These are phyloP conservation scores for Podila clonocystis DNA, from an alignment of 192 early-diverging fungal species.

Conservation along the genomic window DNA sequence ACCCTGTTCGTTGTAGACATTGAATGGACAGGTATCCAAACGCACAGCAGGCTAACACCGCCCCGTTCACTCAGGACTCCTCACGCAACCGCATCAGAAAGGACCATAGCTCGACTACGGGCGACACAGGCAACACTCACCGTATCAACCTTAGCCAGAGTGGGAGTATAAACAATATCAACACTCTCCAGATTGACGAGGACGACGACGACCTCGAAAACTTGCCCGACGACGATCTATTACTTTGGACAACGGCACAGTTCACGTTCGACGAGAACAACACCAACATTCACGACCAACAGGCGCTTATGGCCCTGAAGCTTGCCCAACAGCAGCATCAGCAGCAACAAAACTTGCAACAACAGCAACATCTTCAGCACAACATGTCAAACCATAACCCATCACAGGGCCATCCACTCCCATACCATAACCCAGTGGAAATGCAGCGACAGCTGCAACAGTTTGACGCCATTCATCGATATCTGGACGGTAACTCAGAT, in stretches of 20 bases:
- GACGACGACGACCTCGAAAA: slow-evolving; percentile 31
- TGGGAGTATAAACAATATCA: not conserved
- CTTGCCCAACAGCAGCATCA: slow-evolving; percentile 13
- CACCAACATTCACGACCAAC: slow-evolving; percentile 9
- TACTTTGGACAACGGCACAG: slow-evolving; percentile 42
- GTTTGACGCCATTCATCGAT: slow-evolving; percentile 48
- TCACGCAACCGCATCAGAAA: not conserved
- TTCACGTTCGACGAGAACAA: slow-evolving; percentile 26
- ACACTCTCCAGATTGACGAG: not conserved
- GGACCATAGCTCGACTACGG: not conserved
- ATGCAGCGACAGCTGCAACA: slow-evolving; percentile 40
- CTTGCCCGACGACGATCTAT: slow-evolving; percentile 42
- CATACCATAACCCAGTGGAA: slow-evolving; percentile 18
- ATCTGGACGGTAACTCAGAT: slow-evolving; percentile 37
- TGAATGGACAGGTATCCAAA: slow-evolving; percentile 30
- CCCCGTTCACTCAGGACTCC: slow-evolving; percentile 3
- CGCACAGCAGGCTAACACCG: slow-evolving; percentile 17
- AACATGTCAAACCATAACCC: slow-evolving; percentile 1
- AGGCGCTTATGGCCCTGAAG: slow-evolving; percentile 33
- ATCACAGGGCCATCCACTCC: not conserved
- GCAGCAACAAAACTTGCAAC: not conserved
- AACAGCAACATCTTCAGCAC: slow-evolving; percentile 2
- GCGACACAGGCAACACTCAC: not conserved
- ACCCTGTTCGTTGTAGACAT: not conserved
- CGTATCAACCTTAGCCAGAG: not conserved